These are phyloP conservation scores for Rostrohypoxylon terebratum DNA, from an alignment of 495 filamentous ascomycete genomes.

Conservation along the genomic window DNA sequence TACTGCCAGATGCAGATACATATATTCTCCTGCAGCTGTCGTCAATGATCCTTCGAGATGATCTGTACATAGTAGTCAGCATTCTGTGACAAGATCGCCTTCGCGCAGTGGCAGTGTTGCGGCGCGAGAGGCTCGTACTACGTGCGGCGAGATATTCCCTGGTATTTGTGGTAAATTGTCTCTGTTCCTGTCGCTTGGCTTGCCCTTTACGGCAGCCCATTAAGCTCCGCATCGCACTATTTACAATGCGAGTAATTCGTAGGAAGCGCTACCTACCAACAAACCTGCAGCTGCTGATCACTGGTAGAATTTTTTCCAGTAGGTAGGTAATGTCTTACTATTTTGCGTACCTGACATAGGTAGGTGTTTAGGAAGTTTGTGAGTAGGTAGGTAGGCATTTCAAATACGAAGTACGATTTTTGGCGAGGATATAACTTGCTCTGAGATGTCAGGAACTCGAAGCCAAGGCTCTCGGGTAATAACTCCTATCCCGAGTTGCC, in stretches of 20 bases:
- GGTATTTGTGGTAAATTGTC: background rate
- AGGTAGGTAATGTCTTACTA: constrained; percentile 13
- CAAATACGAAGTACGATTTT: background rate
- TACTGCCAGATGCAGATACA: background rate
- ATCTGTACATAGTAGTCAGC: constrained; percentile 21
- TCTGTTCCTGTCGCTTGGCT: constrained; percentile 24
- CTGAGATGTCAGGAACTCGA: constrained; percentile 5
- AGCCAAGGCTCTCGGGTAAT: background rate
- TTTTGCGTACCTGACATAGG: background rate
- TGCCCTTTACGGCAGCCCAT: constrained; percentile 36
- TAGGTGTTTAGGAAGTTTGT: background rate
- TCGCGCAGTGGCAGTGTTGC: constrained; percentile 22
- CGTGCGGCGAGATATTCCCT: background rate
- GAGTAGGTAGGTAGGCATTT: too few species aligned
- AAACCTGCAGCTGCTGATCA: background rate
- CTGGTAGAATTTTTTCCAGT: constrained; percentile 5
- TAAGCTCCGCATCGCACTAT: constrained; percentile 15
- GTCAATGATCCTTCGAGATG: constrained; percentile 21
- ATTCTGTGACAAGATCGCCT: constrained; percentile 25
- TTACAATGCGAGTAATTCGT: constrained; percentile 10
- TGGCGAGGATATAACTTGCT: background rate
- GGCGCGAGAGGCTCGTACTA: constrained; percentile 25
- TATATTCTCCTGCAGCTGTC: background rate
- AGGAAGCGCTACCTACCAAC: constrained; percentile 11
- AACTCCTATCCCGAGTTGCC: background rate